Evolutionary conservation across 2,329 filamentous ascomycete genomes (phyloP).

Genomic region (Diaporthe sp.): DNA sequence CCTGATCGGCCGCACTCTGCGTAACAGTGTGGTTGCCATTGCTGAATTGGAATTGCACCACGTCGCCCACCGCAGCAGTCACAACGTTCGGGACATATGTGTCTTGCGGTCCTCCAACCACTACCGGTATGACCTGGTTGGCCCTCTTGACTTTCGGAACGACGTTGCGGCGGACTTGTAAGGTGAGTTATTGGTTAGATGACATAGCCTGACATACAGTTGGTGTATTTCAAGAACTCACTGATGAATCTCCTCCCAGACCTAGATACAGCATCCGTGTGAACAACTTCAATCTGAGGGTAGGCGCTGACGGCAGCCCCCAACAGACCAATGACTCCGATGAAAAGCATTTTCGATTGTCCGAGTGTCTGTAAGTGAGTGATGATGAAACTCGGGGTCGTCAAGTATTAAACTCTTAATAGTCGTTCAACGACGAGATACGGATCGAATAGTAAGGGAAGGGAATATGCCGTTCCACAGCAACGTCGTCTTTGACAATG

Average conservation of each 20-base stretch:
- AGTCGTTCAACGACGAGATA: conserved; percentile 18
- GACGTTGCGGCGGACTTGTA: conserved; percentile 13
- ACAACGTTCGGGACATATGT: conserved; percentile 37
- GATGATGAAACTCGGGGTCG: not conserved
- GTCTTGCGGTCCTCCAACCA: conserved; percentile 36
- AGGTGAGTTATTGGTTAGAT: not conserved
- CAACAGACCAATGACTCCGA: not conserved
- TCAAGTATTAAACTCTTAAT: conserved; percentile 13
- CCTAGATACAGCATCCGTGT: conserved; percentile 13
- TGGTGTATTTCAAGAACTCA: not conserved
- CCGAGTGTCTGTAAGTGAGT: not conserved
- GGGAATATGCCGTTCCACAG: conserved; percentile 5
- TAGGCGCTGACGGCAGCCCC: conserved; percentile 9
- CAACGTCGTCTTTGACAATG: conserved; percentile 11
- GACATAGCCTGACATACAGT: not conserved
- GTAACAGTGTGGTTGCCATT: conserved; percentile 47
- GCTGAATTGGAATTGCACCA: conserved; percentile 42
- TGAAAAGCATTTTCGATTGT: not conserved
- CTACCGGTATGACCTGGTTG: conserved; percentile 33
- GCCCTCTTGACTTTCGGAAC: conserved; percentile 15
- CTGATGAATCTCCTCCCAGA: conserved; percentile 18
- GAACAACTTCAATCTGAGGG: conserved; percentile 5
- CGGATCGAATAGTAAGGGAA: not conserved
- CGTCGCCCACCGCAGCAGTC: conserved; percentile 37
- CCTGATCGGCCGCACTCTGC: conserved; percentile 47